Base-by-base conservation (phyloP, 306 rosid genomes). In the Cucumis hystrix region DNA sequence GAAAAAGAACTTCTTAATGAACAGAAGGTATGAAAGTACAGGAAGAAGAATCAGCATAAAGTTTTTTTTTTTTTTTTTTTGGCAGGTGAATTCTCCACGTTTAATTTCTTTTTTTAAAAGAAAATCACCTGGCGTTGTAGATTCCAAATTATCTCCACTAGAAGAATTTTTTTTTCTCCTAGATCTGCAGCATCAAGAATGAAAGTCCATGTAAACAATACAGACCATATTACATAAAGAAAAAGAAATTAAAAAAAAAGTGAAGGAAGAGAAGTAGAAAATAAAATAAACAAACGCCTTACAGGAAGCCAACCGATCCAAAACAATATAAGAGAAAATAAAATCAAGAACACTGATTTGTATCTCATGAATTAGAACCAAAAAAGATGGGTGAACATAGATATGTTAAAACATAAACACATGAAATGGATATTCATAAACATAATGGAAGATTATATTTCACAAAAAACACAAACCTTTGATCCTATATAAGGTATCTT, bases 161-260 rank as follows among this genome's bases (percentile, higher is more conserved):
- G 96, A 83, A 75, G 93, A 83, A 86, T 87, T 88, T 88, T 92
- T 96, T 84, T 95, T 96, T 54, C 99, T 90, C 86, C 99, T 89
- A 78, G 99, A 92, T 84, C 99, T 96, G 87, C 87, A 84, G 57
- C 49, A 72, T 55, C 78, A 79, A 82, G 21, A 83, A 63, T 55
- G 77, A 60, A 25, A 35, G 79, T 57, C 65, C 62, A 81, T 78
- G 81, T 20, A 81, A 87, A 69, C 47, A 87, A 64, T 40, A 17
- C 70, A 20, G 11, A 14, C 16, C n/a, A 51, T 43, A 52, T 77
- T 58, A 67, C 76, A 15, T 55, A 54, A 57, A 52, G 59, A 55
- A 47, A 58, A 71, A 78, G 59, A 43, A 70, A 16, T 43, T 23
- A 23, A 23, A 23, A 65, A 21, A 4, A 30, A 17, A 64, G 33